A percentile compares a stretch with the other conserved stretches of the same genome.
These are phyloP conservation scores for Lyophyllum shimeji DNA, from an alignment of 768 basidiomycete species.

Conservation along the genomic window DNA sequence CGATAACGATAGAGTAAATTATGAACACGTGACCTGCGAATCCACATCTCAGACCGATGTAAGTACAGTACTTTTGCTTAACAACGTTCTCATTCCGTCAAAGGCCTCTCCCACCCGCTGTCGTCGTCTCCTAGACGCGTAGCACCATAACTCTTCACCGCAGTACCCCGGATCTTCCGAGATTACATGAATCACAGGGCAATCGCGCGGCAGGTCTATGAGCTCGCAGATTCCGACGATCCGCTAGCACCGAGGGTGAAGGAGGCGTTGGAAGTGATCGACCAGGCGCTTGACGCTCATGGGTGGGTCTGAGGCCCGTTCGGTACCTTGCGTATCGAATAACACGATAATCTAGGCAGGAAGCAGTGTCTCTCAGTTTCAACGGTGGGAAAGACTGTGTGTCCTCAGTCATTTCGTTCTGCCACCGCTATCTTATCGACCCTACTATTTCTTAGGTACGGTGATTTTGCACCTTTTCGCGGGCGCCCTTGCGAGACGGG, in stretches of 20 bases:
- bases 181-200: constrained; percentile 45
- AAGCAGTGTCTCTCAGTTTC: constrained; percentile 84
- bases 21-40: constrained; percentile 10
- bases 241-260: constrained; percentile 61
- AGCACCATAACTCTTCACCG: background rate
- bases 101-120: background rate
- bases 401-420: constrained; percentile 23
- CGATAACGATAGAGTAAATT: background rate
- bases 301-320: constrained; percentile 59
- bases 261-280: constrained; percentile 82
- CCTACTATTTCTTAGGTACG: constrained; percentile 60
- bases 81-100: background rate
- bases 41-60: constrained; percentile 5
- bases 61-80: too few relatives aligned
- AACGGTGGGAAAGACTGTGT: constrained; percentile 99
- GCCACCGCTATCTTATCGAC: background rate
- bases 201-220: constrained; percentile 61
- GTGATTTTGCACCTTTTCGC: constrained; percentile 91
- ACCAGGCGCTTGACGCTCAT: constrained; percentile 70
- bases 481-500: constrained; percentile 59
- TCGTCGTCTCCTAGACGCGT: background rate
- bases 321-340: constrained; percentile 14
- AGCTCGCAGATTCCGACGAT: constrained; percentile 53
- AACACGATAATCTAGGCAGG: constrained; percentile 44
- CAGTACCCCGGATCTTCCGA: background rate